Base-by-base conservation (phyloP, 768 basidiomycete genomes). In the Zangia roseola region DNA sequence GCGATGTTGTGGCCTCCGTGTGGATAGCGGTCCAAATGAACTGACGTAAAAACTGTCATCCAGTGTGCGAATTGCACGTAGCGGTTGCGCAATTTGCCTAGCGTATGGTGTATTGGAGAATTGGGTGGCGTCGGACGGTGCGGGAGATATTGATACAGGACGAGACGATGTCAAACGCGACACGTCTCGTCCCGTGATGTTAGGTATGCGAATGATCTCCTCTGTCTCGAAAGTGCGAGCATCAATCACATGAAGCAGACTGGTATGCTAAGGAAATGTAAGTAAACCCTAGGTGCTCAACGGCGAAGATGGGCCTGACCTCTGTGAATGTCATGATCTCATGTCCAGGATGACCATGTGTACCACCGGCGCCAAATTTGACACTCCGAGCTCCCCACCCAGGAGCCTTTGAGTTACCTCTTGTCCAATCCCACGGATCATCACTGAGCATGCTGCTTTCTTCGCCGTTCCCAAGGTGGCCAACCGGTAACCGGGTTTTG, bases 271-370 rank as follows among this genome's bases (percentile, higher is more conserved):
- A 19, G 40, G 25, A 47, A 40, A 41, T 12, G 52, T 65, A 20
- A 58, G 42, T 10, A 41, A 50, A 45, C 19, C 28, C 4, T 10
- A 26, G 40, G 24, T 41, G 19, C 16, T 45, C 28, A 5, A 30
- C 9, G n/a, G 23, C 2, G 3, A 50, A 23, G 37, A 24, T 13
- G 14, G 45, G 8, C 50, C 80, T 46, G 53, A 92, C 91, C 82
- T 94, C 93, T 14, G 93, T 91, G 69, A 94, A 97, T 0, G 82
- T 84, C 80, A 95, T 81, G 1, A 94, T 66, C 67, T 95, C 94
- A 52, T 80, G 78, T 21, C 81, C 79, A 38, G 69, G 60, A 13
- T 69, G 68, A 50, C 71, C 75, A 44, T 68, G 66, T 20, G 70
- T 63, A 19, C 81, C 81, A 2, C 80, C 79, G 10, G 80, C 77